These are phyloP conservation scores for Ganoderma sp. DNA, from an alignment of 1,284 basidiomycete species.

Conservation along the genomic window DNA sequence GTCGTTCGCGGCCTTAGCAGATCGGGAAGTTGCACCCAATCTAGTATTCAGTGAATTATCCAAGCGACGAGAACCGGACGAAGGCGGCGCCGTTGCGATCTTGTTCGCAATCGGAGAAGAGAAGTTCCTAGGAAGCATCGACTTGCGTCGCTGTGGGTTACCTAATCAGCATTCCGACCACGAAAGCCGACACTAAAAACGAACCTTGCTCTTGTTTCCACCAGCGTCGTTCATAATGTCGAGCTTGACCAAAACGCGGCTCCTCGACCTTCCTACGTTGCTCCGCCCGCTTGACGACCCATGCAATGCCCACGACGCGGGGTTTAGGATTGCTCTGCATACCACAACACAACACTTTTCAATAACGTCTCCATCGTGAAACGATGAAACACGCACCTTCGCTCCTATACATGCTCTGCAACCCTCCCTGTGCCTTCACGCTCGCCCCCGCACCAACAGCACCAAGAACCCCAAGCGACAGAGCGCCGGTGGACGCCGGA, in stretches of 20 bases:
- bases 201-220: conserved; percentile 60
- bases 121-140: conserved; percentile 73
- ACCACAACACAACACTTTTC: conserved; percentile 41
- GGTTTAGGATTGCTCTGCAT: conserved; percentile 73
- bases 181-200: conserved; percentile 7
- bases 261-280: conserved; percentile 71
- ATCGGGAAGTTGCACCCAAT: conserved; percentile 1
- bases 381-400: conserved; percentile 55
- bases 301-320: conserved; percentile 84
- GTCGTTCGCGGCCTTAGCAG: conserved; percentile 6
- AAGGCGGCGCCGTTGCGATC: conserved; percentile 20
- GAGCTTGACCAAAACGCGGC: conserved; percentile 70
- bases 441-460: background rate
- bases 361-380: background rate
- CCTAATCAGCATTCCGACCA: conserved; percentile 9
- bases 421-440: conserved; percentile 50
- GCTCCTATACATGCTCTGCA: conserved; percentile 76
- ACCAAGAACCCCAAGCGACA: background rate
- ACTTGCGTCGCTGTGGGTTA: conserved; percentile 53
- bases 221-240: conserved; percentile 70
- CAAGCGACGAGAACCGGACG: conserved; percentile 23
- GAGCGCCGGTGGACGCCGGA: conserved; percentile 5
- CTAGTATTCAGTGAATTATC: conserved; percentile 3
- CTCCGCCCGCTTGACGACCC: conserved; percentile 89
- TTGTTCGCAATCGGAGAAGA: conserved; percentile 18